Percentiles rank a stretch among this genome's conserved stretches.
phyloP scores from a whole-genome alignment of 371 early-diverging fungal genomes.

The Mortierella sp. region DNA sequence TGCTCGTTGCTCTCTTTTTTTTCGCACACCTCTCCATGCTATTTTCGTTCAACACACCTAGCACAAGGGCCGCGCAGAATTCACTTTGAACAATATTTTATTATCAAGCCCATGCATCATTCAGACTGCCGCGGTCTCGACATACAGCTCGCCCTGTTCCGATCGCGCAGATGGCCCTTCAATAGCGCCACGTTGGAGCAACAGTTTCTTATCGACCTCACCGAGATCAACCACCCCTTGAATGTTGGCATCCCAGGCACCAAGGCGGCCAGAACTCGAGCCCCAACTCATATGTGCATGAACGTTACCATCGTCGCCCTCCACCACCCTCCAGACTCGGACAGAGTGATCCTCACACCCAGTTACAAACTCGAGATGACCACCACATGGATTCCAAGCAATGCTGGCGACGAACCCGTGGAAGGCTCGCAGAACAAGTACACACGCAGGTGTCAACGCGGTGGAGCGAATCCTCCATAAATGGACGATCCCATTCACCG shows the following conservation, averaged over 20 bases:
- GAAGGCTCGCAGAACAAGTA: background rate
- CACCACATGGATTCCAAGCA: background rate
- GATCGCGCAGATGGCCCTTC: background rate
- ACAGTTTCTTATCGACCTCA: background rate
- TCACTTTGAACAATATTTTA: background rate
- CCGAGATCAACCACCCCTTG: background rate
- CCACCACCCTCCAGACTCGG: background rate
- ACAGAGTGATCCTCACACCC: background rate
- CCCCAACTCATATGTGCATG: background rate
- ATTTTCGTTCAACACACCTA: too few relatives aligned
- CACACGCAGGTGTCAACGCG: background rate
- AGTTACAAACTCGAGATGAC: background rate
- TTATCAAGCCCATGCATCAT: background rate
- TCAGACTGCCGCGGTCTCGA: background rate
- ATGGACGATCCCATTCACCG: background rate
- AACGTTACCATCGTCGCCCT: background rate
- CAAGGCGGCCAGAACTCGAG: background rate
- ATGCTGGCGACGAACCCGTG: background rate
- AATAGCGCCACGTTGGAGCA: constrained; percentile 4
- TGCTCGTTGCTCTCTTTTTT: too few relatives aligned
- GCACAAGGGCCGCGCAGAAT: too few relatives aligned
- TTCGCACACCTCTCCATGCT: background rate
- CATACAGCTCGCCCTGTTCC: background rate
- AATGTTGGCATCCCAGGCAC: background rate
- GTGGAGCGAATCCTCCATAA: background rate